A percentile compares a stretch with the other conserved stretches of the same genome.
Evolutionary conservation across 108 stramenopile genomes (phyloP).

Genomic region (Stephanodiscus minutulus): DNA sequence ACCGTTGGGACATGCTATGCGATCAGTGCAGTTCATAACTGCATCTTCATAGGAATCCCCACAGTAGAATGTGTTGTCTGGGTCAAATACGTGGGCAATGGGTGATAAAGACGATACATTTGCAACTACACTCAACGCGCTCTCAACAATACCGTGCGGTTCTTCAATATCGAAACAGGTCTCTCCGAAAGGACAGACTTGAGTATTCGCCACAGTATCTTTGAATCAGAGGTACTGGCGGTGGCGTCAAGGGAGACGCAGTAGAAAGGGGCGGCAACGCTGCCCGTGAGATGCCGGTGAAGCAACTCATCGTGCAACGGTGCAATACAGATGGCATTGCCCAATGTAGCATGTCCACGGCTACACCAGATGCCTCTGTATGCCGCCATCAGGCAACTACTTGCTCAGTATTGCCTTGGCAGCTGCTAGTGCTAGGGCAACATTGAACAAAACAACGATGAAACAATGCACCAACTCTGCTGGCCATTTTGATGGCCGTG

Average conservation of each 20-base stretch:
- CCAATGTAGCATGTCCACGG: no score
- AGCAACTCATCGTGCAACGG: constrained; percentile 35
- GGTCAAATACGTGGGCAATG: constrained; percentile 18
- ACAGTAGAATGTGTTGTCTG: constrained; percentile 4
- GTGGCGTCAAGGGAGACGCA: not conserved
- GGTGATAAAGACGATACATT: not conserved
- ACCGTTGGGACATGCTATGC: constrained; percentile 7
- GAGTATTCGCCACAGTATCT: constrained; percentile 8
- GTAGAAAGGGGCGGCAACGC: not conserved
- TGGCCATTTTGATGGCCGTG: no score
- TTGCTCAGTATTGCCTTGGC: no score
- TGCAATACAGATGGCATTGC: no score
- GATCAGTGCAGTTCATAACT: constrained; percentile 10
- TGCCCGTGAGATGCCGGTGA: constrained; percentile 10
- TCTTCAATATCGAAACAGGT: constrained; percentile 17
- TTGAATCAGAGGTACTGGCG: constrained; percentile 3
- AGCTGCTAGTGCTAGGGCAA: no score
- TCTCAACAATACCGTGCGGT: not conserved
- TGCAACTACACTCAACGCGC: no score
- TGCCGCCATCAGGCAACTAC: no score
- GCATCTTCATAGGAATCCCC: constrained; percentile 19
- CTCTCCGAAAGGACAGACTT: constrained; percentile 5
- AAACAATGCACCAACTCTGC: no score
- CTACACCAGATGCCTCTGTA: no score
- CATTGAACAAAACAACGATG: no score